phyloP scores from a whole-genome alignment of 768 basidiomycete genomes.

The Pleurotus cornucopiae region DNA sequence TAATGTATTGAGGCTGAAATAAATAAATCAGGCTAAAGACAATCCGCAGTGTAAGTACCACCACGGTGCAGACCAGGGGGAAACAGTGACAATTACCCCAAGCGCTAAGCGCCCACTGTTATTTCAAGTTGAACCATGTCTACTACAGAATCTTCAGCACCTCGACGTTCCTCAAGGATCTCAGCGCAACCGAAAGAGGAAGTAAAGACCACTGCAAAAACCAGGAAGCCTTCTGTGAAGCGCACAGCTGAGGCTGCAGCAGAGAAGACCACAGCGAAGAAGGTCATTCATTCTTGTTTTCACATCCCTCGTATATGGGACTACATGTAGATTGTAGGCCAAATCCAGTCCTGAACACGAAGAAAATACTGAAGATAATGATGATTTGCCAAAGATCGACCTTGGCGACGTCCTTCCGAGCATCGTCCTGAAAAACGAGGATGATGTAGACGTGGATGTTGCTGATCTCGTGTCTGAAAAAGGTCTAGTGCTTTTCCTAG shows the following conservation, averaged over 20 bases:
- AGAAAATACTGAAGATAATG: slow-evolving; percentile 20
- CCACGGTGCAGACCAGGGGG: too few species aligned
- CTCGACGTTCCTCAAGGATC: slow-evolving; percentile 2
- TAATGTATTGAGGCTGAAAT: too few species aligned
- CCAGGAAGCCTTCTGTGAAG: background rate
- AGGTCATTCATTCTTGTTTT: background rate
- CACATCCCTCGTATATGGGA: background rate
- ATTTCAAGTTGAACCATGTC: background rate
- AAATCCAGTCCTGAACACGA: slow-evolving; percentile 12
- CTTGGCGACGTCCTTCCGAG: slow-evolving; percentile 75
- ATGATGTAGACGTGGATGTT: slow-evolving; percentile 74
- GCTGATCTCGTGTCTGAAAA: slow-evolving; percentile 58
- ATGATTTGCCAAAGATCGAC: slow-evolving; percentile 41
- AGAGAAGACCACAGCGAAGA: background rate
- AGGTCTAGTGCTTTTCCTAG: slow-evolving; percentile 78
- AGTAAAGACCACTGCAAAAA: background rate
- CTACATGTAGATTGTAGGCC: background rate
- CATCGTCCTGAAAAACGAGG: slow-evolving; percentile 78
- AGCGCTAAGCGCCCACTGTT: too few species aligned
- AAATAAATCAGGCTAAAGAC: too few species aligned
- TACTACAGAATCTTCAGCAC: background rate
- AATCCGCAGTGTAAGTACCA: too few species aligned
- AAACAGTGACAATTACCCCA: too few species aligned
- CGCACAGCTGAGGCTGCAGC: background rate
- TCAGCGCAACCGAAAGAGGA: slow-evolving; percentile 1